These are phyloP conservation scores for Pseudogymnoascus sp. DNA, from an alignment of 2,329 filamentous ascomycete species.

Conservation along the genomic window DNA sequence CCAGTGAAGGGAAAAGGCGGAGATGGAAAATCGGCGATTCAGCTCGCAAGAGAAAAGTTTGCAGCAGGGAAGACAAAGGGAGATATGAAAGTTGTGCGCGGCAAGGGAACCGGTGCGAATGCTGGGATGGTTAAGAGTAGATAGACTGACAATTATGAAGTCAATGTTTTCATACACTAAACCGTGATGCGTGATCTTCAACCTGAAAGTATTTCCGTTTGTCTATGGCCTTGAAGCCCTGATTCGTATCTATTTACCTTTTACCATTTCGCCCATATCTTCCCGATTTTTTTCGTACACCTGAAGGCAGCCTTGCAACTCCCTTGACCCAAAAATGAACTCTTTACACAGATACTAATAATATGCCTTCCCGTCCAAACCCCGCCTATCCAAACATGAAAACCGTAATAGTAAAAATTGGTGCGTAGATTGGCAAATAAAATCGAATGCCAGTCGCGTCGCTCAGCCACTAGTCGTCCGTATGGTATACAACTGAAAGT, in stretches of 20 bases:
- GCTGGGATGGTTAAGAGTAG: neutral
- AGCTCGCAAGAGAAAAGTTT: conserved; percentile 27
- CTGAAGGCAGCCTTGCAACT: no score
- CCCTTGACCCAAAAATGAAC: neutral
- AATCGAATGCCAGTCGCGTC: neutral
- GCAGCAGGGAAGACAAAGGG: conserved; percentile 22
- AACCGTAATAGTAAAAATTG: neutral
- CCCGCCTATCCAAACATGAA: neutral
- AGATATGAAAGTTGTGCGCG: conserved; percentile 4
- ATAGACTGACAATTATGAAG: neutral
- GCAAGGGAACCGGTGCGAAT: conserved; percentile 6
- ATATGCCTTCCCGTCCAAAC: neutral
- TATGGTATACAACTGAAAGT: conserved; percentile 5
- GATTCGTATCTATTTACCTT: neutral
- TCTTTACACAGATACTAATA: neutral
- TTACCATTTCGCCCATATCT: neutral
- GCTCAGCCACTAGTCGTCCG: neutral
- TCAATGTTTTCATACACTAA: neutral
- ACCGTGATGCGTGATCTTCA: neutral
- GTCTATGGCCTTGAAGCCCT: neutral
- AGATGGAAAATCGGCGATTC: conserved; percentile 24
- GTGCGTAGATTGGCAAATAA: neutral
- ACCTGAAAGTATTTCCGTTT: neutral
- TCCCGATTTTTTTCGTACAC: neutral
- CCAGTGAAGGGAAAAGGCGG: conserved; percentile 12